phyloP scores from a whole-genome alignment of 2,329 filamentous ascomycete species.

The Didymella arachidicola region DNA sequence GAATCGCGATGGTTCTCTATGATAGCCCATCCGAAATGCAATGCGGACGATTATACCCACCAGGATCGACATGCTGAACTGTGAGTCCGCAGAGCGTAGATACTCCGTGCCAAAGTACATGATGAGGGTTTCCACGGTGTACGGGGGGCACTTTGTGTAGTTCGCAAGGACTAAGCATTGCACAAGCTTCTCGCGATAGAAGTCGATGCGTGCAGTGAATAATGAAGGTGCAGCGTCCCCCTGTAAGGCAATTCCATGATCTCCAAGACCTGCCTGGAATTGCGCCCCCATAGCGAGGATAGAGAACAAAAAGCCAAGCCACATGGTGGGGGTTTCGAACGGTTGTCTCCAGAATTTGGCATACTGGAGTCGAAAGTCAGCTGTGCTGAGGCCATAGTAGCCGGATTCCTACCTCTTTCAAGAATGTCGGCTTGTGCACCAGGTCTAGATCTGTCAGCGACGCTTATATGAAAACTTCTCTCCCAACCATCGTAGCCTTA shows the following conservation, averaged over 20 bases:
- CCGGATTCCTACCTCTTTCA: conserved; percentile 30
- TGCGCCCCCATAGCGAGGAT: conserved; percentile 46
- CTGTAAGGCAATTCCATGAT: conserved; percentile 9
- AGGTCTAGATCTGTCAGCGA: conserved; percentile 28
- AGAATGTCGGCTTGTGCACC: conserved; percentile 43
- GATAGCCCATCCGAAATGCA: conserved; percentile 53
- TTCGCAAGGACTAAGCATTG: conserved; percentile 46
- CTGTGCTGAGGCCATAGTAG: no score
- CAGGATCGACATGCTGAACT: conserved; percentile 42
- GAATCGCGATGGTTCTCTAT: conserved; percentile 52
- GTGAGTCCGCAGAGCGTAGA: conserved; percentile 39
- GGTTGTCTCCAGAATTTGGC: conserved; percentile 55
- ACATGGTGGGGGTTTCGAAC: conserved; percentile 50
- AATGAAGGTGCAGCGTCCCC: conserved; percentile 24
- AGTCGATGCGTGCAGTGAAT: conserved; percentile 33
- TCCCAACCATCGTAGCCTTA: conserved; percentile 14
- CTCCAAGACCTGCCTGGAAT: conserved; percentile 33
- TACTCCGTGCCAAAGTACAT: conserved; percentile 43
- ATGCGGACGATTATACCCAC: conserved; percentile 44
- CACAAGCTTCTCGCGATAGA: conserved; percentile 44
- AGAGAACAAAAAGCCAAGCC: conserved; percentile 56
- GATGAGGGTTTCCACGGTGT: conserved; percentile 43
- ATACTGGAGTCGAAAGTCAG: conserved; percentile 44
- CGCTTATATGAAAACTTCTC: neutral
- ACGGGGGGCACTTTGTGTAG: conserved; percentile 47